Percentiles rank a stretch among this genome's conserved stretches.
Conservation (phyloP, 2,329 filamentous ascomycete species). For the Colletotrichum liriopes region DNA sequence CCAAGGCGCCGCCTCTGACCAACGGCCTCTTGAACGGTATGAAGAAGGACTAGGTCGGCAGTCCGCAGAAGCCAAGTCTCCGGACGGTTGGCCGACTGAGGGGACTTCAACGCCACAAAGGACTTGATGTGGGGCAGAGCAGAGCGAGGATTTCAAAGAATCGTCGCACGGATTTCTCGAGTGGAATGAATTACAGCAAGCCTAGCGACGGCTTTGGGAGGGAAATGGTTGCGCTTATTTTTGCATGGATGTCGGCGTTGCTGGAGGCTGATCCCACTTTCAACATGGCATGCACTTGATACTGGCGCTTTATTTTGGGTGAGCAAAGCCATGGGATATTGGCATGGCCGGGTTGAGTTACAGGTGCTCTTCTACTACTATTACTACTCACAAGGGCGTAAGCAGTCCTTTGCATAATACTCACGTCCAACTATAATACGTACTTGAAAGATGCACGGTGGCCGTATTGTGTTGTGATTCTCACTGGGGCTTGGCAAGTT, state of each 20-base stretch:
- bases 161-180: neutral
- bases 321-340: slow-evolving; percentile 26
- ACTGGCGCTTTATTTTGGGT: slow-evolving; percentile 30
- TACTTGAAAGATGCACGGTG: too few relatives aligned
- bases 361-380: slow-evolving; percentile 24
- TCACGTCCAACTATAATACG: neutral
- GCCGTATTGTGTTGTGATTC: neutral
- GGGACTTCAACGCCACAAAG: slow-evolving; percentile 8
- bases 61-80: neutral
- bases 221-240: slow-evolving; percentile 32
- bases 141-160: neutral
- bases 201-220: slow-evolving; percentile 4
- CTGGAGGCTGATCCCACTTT: slow-evolving; percentile 42
- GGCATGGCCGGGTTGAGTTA: slow-evolving; percentile 25
- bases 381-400: slow-evolving; percentile 13
- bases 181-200: slow-evolving; percentile 19
- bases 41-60: slow-evolving; percentile 46
- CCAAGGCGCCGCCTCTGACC: slow-evolving; percentile 46
- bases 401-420: slow-evolving; percentile 34
- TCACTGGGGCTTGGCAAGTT: neutral
- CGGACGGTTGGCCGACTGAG: neutral
- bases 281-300: slow-evolving; percentile 41
- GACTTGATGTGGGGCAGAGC: neutral
- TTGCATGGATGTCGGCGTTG: slow-evolving; percentile 43
- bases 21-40: slow-evolving; percentile 49